Base-by-base conservation (phyloP, 495 filamentous ascomycete genomes). In the Podospora pseudocomata region DNA sequence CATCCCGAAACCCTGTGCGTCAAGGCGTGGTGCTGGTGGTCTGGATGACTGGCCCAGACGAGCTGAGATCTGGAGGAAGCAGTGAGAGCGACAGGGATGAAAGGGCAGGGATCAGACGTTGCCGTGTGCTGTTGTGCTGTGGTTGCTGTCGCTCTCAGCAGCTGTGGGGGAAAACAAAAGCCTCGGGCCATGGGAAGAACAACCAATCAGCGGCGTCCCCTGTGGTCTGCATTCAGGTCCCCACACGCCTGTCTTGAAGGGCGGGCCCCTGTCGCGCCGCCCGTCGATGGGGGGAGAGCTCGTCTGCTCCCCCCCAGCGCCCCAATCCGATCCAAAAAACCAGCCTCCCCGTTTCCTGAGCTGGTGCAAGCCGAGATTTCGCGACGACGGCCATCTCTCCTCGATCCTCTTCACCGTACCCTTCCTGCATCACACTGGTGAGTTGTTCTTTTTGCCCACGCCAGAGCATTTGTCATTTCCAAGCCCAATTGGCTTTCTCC, bases 91-190 rank as follows among this genome's bases (percentile, higher is more conserved):
- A 62, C 65, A 61, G 65, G 65, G 57, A 53, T 61, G 32, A 13
- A 3, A 1, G 27, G 28, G 34, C 30, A 32, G 30, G 30, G 4
- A 32, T 56, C 5, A 28, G 4, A 26, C 26, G 27, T 32, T 61
- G 59, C 59, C 15, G 59, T 60, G 58, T 16, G 19, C 19, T 28
- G 26, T 23, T 26, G 19, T 60, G 2, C 0, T 63, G 23, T 57
- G 11, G 63, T 27, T 49, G 39, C 60, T 49, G 61, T n/a, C 55
- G 55, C 57, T 44, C 62, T 65, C 39, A n/a, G 39, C 65, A 67
- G 70, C 60, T 27, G 39, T 53, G 60, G 56, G 62, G 60, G 67
- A 72, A 76, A 70, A 73, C 66, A 68, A 76, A 63, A 63, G 32
- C 74, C 71, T 73, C 69, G 73, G 69, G 66, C 72, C 64, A 59